Conservation (phyloP, 108 stramenopile genomes). For the Epithemia pelagica region DNA sequence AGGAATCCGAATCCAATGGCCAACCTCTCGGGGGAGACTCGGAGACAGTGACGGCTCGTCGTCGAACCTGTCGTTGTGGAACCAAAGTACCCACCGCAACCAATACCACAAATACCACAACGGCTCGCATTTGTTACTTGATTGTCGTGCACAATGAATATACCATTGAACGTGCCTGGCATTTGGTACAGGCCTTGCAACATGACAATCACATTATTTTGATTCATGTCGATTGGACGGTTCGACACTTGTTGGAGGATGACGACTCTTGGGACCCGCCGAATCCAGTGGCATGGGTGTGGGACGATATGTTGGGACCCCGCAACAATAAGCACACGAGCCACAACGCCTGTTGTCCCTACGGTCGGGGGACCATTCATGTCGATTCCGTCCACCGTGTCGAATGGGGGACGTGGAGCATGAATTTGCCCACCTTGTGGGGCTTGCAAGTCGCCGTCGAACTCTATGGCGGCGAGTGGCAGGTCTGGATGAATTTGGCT, state of each 20-base stretch:
- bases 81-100: too few species aligned
- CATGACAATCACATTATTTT: constrained; percentile 58
- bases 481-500: constrained; percentile 76
- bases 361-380: not conserved
- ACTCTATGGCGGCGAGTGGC: constrained; percentile 46
- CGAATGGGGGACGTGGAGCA: constrained; percentile 79
- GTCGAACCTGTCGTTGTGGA: too few species aligned
- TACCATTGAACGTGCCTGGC: constrained; percentile 59
- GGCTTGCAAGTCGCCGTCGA: constrained; percentile 50
- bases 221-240: constrained; percentile 75
- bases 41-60: too few species aligned
- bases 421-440: constrained; percentile 84
- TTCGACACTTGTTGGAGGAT: not conserved
- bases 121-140: constrained; percentile 71
- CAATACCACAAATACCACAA: too few species aligned
- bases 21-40: too few species aligned
- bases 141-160: constrained; percentile 73
- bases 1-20: too few species aligned
- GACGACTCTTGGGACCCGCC: too few species aligned
- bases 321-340: not conserved
- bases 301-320: constrained; percentile 30
- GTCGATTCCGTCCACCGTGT: constrained; percentile 34
- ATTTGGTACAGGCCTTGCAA: constrained; percentile 59
- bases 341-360: too few species aligned
- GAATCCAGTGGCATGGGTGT: constrained; percentile 15